Conservation (phyloP, 495 filamentous ascomycete species). For the Baudoinia panamericana region DNA sequence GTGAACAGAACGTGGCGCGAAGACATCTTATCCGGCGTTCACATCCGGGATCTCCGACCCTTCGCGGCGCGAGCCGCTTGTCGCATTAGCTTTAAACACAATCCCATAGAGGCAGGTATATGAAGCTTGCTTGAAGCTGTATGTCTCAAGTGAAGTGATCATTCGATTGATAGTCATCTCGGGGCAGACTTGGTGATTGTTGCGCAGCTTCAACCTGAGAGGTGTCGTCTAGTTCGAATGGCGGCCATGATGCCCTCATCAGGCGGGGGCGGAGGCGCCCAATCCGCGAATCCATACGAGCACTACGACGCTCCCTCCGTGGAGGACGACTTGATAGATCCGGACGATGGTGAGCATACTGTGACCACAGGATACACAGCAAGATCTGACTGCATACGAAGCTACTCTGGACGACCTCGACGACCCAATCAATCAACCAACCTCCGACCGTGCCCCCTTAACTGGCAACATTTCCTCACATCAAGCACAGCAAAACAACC, state of each 20-base stretch:
- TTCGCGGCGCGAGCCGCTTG: no score
- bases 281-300: conserved; percentile 35
- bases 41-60: no score
- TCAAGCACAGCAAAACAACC: conserved; percentile 35
- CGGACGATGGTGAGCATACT: conserved; percentile 62
- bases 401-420: conserved; percentile 82
- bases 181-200: no score
- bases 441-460: conserved; percentile 59
- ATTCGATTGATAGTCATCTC: no score
- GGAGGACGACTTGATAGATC: conserved; percentile 86
- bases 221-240: no score
- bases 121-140: no score
- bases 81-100: no score
- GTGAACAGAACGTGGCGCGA: no score
- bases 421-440: conserved; percentile 57
- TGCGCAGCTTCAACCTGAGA: no score
- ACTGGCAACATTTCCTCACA: conserved; percentile 63
- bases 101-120: no score
- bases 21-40: no score
- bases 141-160: no score
- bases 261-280: not conserved
- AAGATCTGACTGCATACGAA: conserved; percentile 24
- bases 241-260: not conserved
- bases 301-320: conserved; percentile 58
- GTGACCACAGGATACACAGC: not conserved